Percentiles rank a stretch among this genome's conserved stretches.
Conservation (phyloP, 148 eudicot genomes). For the Spergularia marina region DNA sequence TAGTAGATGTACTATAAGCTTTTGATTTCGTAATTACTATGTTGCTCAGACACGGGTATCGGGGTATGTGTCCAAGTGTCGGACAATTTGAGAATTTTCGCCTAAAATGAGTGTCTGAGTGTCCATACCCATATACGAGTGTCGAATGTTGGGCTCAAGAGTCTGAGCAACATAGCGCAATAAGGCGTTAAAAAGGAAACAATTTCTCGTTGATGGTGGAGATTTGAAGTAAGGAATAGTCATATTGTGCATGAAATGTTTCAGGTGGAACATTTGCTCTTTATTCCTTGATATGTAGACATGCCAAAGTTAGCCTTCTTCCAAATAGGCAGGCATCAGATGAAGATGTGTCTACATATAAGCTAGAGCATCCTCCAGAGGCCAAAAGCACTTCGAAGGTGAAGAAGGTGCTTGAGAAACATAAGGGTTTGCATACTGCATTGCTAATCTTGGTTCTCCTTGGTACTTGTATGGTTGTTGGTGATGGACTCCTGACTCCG, state of each 20-base stretch:
- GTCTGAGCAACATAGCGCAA: too few relatives aligned
- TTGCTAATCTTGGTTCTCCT: constrained; percentile 80
- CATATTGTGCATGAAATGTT: constrained; percentile 8
- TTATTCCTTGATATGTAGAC: constrained; percentile 85
- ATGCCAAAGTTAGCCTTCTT: constrained; percentile 78
- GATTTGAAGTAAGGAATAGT: neutral
- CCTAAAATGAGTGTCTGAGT: too few relatives aligned
- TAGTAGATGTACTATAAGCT: neutral
- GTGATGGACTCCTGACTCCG: constrained; percentile 91
- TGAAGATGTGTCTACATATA: constrained; percentile 79
- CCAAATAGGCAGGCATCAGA: constrained; percentile 79
- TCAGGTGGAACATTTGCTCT: constrained; percentile 97
- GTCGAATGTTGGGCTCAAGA: too few relatives aligned
- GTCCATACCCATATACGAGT: too few relatives aligned
- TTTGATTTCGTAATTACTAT: neutral
- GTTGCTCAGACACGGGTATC: too few relatives aligned
- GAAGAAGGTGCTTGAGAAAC: constrained; percentile 61
- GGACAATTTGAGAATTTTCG: too few relatives aligned
- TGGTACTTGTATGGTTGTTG: constrained; percentile 96
- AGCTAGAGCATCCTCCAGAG: constrained; percentile 63
- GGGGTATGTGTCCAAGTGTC: too few relatives aligned
- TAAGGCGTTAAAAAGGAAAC: neutral
- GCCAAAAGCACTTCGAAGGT: constrained; percentile 50
- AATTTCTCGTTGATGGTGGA: neutral
- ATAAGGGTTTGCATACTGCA: constrained; percentile 69